Evolutionary conservation across 75 land plant species (phyloP).

Genomic region (Selaginella tamariscina): DNA sequence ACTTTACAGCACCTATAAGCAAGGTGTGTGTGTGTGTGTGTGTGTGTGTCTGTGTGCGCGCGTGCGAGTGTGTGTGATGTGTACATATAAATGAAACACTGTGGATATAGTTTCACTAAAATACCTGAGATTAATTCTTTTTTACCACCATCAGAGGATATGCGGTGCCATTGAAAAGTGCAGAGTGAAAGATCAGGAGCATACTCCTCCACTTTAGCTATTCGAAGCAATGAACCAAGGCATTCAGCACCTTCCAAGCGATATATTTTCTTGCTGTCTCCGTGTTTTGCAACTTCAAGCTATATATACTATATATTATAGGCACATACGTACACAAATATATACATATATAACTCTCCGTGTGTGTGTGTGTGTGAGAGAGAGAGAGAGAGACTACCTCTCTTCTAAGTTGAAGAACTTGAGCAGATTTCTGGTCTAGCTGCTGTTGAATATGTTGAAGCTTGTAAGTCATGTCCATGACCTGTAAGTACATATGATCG

Average conservation of each 20-base stretch:
- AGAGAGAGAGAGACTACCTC: conserved; percentile 35
- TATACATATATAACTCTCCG: not conserved
- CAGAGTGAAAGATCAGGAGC: conserved; percentile 40
- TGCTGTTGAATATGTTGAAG: conserved; percentile 53
- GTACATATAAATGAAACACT: not conserved
- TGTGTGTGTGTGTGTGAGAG: not conserved
- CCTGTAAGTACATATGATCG: too few species aligned
- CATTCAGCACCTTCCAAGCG: conserved; percentile 52
- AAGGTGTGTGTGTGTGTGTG: not conserved
- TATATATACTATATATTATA: conserved; percentile 18
- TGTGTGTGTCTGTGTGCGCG: not conserved
- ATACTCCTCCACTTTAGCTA: conserved; percentile 26
- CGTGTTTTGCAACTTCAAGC: conserved; percentile 50
- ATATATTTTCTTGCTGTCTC: conserved; percentile 31
- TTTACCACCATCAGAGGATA: conserved; percentile 42
- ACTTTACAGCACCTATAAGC: conserved; percentile 65
- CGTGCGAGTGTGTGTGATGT: not conserved
- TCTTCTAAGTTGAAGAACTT: conserved; percentile 45
- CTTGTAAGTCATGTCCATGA: conserved; percentile 92
- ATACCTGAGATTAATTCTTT: conserved; percentile 62
- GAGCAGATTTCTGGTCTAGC: conserved; percentile 47
- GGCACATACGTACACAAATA: not conserved
- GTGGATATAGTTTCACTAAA: not conserved
- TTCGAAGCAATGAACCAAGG: conserved; percentile 46
- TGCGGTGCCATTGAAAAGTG: conserved; percentile 69